phyloP scores from a whole-genome alignment of 306 rosid species.

The Hylodesmum podocarpum region DNA sequence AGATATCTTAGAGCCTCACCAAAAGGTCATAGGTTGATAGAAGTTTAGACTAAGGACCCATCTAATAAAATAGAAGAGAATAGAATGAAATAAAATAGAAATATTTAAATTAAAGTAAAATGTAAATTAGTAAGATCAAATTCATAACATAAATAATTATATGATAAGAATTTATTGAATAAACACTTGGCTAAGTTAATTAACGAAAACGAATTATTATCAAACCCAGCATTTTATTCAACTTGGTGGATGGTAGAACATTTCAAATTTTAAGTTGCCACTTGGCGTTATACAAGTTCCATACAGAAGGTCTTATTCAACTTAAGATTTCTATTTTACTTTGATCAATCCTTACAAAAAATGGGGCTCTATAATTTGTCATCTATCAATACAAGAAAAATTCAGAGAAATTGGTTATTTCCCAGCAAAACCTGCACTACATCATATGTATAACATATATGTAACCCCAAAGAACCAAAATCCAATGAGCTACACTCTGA shows the following conservation, averaged over 20 bases:
- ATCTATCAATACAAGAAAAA: conserved; percentile 42
- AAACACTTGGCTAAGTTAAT: background rate
- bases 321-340: conserved; percentile 34
- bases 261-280: background rate
- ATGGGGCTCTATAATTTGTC: conserved; percentile 29
- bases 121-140: too few species aligned
- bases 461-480: conserved; percentile 33
- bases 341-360: conserved; percentile 41
- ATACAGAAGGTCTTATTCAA: conserved; percentile 22
- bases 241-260: background rate
- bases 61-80: too few species aligned
- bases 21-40: background rate
- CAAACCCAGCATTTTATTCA: background rate
- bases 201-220: background rate
- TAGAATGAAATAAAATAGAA: too few species aligned
- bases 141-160: background rate
- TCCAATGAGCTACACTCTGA: conserved; percentile 33
- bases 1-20: too few species aligned
- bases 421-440: conserved; percentile 42
- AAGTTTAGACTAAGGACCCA: background rate
- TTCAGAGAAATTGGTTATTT: conserved; percentile 31
- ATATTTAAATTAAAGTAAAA: too few species aligned
- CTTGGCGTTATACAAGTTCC: background rate
- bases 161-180: background rate
- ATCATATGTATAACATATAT: conserved; percentile 28